These are phyloP conservation scores for Aspergillus ostianus DNA, from an alignment of 495 filamentous ascomycete species.

Conservation along the genomic window DNA sequence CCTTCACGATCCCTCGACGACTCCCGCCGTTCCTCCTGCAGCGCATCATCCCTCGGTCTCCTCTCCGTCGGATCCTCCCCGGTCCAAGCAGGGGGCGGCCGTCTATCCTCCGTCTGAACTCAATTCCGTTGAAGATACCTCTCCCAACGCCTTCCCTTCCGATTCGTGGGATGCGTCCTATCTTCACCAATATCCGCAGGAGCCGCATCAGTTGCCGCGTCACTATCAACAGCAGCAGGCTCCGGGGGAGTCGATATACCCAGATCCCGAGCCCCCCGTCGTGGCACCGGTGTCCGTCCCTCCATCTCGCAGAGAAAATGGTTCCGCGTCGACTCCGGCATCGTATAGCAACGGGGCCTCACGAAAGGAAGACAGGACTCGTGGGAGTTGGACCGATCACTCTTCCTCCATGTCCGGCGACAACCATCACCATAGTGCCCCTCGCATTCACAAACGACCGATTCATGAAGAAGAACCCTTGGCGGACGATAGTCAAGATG, in stretches of 20 bases:
- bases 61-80: slow-evolving; percentile 8
- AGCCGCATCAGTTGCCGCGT: slow-evolving; percentile 4
- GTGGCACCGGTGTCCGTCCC: slow-evolving; percentile 20
- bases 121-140: slow-evolving; percentile 10
- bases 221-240: slow-evolving; percentile 11
- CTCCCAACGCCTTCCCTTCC: slow-evolving; percentile 8
- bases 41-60: slow-evolving; percentile 22
- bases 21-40: slow-evolving; percentile 22
- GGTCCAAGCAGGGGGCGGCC: slow-evolving; percentile 4
- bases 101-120: slow-evolving; percentile 12
- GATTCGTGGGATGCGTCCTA: slow-evolving; percentile 19
- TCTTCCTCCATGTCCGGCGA: slow-evolving; percentile 43
- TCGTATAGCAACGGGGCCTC: slow-evolving; percentile 29
- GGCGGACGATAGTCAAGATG: slow-evolving; percentile 34
- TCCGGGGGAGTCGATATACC: slow-evolving; percentile 14
- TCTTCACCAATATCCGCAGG: slow-evolving; percentile 1
- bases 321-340: slow-evolving; percentile 24
- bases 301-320: slow-evolving; percentile 23
- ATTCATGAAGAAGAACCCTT: slow-evolving; percentile 24
- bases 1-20: slow-evolving; percentile 20
- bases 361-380: slow-evolving; percentile 35
- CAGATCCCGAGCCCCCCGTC: slow-evolving; percentile 12
- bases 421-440: slow-evolving; percentile 24
- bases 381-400: slow-evolving; percentile 38
- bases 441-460: slow-evolving; percentile 33